Conservation (phyloP, 2,329 filamentous ascomycete genomes). For the Geosmithia putterillii region DNA sequence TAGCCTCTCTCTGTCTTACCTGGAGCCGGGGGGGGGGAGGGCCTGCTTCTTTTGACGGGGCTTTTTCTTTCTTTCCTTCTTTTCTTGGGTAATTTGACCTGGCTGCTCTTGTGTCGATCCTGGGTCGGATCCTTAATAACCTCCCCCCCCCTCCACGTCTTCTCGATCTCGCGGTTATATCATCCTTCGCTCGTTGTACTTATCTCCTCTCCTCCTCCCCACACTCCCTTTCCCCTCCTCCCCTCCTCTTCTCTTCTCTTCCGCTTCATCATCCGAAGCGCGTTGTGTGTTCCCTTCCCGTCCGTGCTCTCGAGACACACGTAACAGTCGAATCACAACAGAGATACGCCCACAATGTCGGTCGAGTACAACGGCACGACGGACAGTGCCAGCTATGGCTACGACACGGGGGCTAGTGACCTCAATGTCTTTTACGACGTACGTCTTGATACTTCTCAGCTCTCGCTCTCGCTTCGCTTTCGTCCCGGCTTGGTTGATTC, state of each 20-base stretch:
- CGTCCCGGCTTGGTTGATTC: too few species aligned
- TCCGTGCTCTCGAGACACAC: background rate
- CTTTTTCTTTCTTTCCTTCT: background rate
- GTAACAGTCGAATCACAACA: background rate
- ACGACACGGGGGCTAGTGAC: slow-evolving; percentile 42
- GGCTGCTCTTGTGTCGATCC: background rate
- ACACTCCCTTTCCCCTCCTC: background rate
- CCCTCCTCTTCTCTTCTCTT: background rate
- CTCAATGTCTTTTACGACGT: slow-evolving; percentile 80
- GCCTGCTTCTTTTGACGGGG: background rate
- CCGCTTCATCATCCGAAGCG: background rate
- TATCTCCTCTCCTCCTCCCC: background rate
- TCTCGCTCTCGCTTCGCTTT: too few species aligned
- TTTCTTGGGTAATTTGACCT: background rate
- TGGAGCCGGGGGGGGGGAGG: too few species aligned
- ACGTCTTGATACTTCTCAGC: slow-evolving; percentile 20
- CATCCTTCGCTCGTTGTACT: too few species aligned
- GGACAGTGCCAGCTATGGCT: slow-evolving; percentile 36
- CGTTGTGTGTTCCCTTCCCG: background rate
- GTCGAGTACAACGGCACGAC: slow-evolving; percentile 37
- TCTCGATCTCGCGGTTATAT: too few species aligned
- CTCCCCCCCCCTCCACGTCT: too few species aligned
- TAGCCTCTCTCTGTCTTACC: background rate
- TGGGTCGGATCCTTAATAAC: background rate
- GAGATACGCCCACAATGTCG: slow-evolving; percentile 1